These are phyloP conservation scores for Fusarium musae DNA, from an alignment of 2,329 filamentous ascomycete species.

Conservation along the genomic window DNA sequence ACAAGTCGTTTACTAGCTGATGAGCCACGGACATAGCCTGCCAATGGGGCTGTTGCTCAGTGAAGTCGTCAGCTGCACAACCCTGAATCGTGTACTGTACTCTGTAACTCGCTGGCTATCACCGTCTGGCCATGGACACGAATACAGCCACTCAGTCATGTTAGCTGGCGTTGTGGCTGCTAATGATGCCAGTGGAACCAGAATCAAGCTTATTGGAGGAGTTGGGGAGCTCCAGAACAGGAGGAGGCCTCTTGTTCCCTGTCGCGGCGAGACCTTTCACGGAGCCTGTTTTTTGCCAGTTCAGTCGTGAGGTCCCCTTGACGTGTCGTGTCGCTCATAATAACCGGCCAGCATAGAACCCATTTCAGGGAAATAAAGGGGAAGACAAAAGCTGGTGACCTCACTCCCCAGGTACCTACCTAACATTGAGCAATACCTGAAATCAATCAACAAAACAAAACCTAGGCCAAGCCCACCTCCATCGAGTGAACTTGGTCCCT, in stretches of 20 bases:
- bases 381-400: conserved; percentile 14
- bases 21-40: neutral
- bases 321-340: conserved; percentile 25
- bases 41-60: neutral
- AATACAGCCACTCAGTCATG: neutral
- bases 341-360: conserved; percentile 3
- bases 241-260: conserved; percentile 33
- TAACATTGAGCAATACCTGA: neutral
- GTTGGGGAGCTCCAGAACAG: neutral
- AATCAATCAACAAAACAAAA: conserved; percentile 19
- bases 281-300: neutral
- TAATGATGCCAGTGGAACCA: neutral
- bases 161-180: conserved; percentile 4
- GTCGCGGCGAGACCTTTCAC: neutral
- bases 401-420: conserved; percentile 3
- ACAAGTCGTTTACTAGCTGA: neutral
- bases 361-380: conserved; percentile 30
- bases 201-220: conserved; percentile 24
- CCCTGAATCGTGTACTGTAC: conserved; percentile 10
- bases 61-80: neutral
- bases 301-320: conserved; percentile 14
- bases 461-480: conserved; percentile 9
- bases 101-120: neutral
- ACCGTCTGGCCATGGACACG: neutral
- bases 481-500: conserved; percentile 5